A percentile compares a stretch with the other conserved stretches of the same genome.
phyloP scores from a whole-genome alignment of 352 stramenopile genomes.

The Blastocystis sp. region DNA sequence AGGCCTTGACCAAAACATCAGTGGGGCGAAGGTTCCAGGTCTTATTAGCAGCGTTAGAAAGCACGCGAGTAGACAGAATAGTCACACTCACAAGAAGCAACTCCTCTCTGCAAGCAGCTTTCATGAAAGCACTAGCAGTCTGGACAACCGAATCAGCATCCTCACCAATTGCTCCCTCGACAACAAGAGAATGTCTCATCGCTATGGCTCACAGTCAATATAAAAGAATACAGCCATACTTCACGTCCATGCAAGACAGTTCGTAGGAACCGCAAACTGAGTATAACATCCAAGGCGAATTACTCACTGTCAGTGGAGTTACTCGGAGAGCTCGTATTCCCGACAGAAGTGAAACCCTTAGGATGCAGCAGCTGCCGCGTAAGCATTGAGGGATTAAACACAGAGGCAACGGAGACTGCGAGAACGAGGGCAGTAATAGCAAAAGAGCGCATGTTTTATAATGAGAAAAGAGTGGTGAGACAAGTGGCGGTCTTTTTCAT shows the following conservation, averaged over 20 bases:
- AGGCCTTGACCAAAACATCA: neutral
- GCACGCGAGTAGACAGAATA: neutral
- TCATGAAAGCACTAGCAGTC: neutral
- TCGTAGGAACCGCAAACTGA: conserved; percentile 25
- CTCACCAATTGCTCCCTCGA: neutral
- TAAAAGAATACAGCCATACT: neutral
- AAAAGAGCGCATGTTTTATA: conserved; percentile 1
- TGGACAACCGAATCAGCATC: neutral
- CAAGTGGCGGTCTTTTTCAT: no score
- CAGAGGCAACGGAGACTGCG: neutral
- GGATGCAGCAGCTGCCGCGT: neutral
- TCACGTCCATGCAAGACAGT: neutral
- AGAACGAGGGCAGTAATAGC: neutral
- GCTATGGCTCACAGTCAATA: neutral
- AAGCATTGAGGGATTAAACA: neutral
- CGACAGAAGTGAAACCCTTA: neutral
- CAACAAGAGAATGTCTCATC: neutral
- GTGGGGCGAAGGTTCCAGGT: neutral
- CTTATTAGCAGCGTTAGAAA: neutral
- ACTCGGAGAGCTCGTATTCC: neutral
- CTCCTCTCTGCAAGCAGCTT: neutral
- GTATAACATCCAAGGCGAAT: neutral
- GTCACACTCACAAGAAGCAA: neutral
- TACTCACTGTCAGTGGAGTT: conserved; percentile 17
- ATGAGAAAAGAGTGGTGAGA: no score